Base-by-base conservation (phyloP, 495 filamentous ascomycete genomes). In the Hapsidospora chrysogenum region DNA sequence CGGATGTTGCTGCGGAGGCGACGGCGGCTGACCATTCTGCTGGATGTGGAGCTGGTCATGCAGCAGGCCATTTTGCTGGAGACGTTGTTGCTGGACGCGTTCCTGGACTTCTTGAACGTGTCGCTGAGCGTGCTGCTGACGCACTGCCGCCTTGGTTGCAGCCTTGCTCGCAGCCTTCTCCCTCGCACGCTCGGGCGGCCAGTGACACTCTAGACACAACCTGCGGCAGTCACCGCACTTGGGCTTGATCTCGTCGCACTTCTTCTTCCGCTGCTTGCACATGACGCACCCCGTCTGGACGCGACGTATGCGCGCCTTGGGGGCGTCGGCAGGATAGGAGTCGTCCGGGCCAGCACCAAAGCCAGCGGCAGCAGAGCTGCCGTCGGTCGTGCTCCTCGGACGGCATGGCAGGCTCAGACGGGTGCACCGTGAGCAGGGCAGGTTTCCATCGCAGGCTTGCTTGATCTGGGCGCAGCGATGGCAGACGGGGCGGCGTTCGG, bases 201-300 rank as follows among this genome's bases (percentile, higher is more conserved):
- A 36, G 9, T 16, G 16, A 22, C 33, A 36, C 3, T 36, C 33
- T 4, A 36, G 33, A 14, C 33, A 36, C n/a, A 36, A 16, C 20
- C 33, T 20, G 9, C 33, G 23, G 33, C 33, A 36, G 33, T 36
- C 33, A 13, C 33, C 33, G 14, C 36, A 40, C 9, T 10, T 18
- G 8, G 40, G 41, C 16, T 33, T 29, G 17, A 11, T 22, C n/a
- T 41, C 38, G 36, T 48, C 33, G 34, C 41, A 42, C 32, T 44
- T 41, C 35, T 47, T 47, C 35, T 36, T 40, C 9, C 41, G 34
- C 16, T 28, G 19, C 13, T 41, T 36, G 38, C 43, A 45, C 18
- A 41, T 42, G 23, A 36, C 18, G 26, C 41, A 43, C 6, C 41
- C 41, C 3, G 41, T 43, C 16, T 38, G 41, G 16, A 40, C 34